phyloP scores from a whole-genome alignment of 176 grass and related monocot genomes.

The Aegilops longissima region DNA sequence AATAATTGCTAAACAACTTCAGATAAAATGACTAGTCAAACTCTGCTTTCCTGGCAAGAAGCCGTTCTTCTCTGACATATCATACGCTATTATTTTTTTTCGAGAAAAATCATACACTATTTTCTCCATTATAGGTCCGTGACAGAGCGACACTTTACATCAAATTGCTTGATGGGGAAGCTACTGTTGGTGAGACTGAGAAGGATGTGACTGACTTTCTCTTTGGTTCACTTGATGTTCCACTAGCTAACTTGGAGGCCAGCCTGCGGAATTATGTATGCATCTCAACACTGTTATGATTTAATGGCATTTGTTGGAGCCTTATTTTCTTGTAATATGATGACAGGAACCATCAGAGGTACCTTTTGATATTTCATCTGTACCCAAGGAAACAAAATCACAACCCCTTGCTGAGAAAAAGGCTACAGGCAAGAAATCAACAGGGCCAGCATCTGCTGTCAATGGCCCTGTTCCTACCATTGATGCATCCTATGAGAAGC shows the following conservation, averaged over 20 bases:
- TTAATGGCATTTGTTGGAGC: neutral
- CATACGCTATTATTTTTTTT: neutral
- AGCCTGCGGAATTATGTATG: constrained; percentile 84
- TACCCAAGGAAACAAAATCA: constrained; percentile 75
- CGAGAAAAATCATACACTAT: neutral
- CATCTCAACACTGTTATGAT: constrained; percentile 16
- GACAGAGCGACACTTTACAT: constrained; percentile 93
- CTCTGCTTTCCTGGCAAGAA: neutral
- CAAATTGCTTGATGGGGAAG: constrained; percentile 70
- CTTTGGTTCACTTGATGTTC: constrained; percentile 93
- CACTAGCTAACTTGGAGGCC: constrained; percentile 88
- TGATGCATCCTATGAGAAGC: constrained; percentile 88
- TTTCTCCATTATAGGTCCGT: constrained; percentile 60
- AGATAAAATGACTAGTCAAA: neutral
- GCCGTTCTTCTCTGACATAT: constrained; percentile 12
- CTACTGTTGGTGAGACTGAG: constrained; percentile 62
- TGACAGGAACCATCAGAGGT: constrained; percentile 73
- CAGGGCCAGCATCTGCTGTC: constrained; percentile 58
- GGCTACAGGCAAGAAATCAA: constrained; percentile 79
- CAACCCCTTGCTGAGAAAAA: constrained; percentile 96
- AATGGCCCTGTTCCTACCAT: constrained; percentile 58
- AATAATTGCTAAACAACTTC: neutral
- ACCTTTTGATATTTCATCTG: constrained; percentile 88
- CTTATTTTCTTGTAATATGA: constrained; percentile 30
- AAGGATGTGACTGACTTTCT: constrained; percentile 88